Evolutionary conservation across 2,329 filamentous ascomycete genomes (phyloP).

Genomic region (Hypomyces rosellus): DNA sequence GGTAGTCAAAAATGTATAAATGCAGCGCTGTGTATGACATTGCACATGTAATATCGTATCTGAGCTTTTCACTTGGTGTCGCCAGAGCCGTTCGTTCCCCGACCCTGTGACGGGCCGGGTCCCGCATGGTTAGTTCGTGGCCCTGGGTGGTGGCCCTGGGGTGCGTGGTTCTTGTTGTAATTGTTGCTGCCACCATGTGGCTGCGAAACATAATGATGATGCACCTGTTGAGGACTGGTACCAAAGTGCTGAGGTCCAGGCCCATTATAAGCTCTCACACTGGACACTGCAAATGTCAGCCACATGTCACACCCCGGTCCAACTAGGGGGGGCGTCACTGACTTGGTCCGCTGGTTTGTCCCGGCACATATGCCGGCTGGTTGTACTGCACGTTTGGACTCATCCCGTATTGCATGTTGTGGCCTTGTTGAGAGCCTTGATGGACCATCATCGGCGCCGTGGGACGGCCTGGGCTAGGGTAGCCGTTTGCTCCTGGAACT

Average conservation of each 20-base stretch:
- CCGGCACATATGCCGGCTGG: slow-evolving; percentile 65
- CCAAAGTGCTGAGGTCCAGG: slow-evolving; percentile 56
- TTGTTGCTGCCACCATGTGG: slow-evolving; percentile 50
- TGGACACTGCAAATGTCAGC: slow-evolving; percentile 49
- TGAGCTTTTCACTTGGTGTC: slow-evolving; percentile 36
- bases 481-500: slow-evolving; percentile 65
- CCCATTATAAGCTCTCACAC: slow-evolving; percentile 54
- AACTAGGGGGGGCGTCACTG: slow-evolving; percentile 38
- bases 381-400: slow-evolving; percentile 68
- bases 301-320: slow-evolving; percentile 14
- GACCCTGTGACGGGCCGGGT: slow-evolving; percentile 27
- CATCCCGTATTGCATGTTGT: slow-evolving; percentile 65
- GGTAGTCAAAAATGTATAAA: slow-evolving; percentile 17
- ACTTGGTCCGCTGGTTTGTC: slow-evolving; percentile 64
- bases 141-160: slow-evolving; percentile 37
- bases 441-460: slow-evolving; percentile 87
- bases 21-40: slow-evolving; percentile 17
- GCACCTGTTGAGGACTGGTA: slow-evolving; percentile 58
- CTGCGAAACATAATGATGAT: slow-evolving; percentile 55
- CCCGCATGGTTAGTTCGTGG: slow-evolving; percentile 30
- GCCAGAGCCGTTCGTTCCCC: slow-evolving; percentile 34
- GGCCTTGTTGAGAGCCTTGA: slow-evolving; percentile 88
- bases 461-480: slow-evolving; percentile 79
- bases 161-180: slow-evolving; percentile 46
- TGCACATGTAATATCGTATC: slow-evolving; percentile 11